Percentiles rank a stretch among this genome's conserved stretches.
These are phyloP conservation scores for Rhynchospora tenuis DNA, from an alignment of 176 grass and related monocot genomes.

Conservation along the genomic window DNA sequence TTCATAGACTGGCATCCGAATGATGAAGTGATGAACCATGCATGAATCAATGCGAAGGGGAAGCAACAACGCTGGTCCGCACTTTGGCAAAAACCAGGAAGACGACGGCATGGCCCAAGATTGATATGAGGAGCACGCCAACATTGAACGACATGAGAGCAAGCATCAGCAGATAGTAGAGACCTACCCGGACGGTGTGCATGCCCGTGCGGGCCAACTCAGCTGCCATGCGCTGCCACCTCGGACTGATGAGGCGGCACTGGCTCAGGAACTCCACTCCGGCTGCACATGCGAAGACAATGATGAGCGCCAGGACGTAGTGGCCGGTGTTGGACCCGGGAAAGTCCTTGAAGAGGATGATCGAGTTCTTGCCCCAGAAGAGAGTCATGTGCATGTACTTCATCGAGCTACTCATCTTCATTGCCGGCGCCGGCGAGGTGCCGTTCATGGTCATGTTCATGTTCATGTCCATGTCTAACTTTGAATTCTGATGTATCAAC, in stretches of 20 bases:
- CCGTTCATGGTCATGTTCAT: not conserved
- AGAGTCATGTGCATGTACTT: constrained; percentile 83
- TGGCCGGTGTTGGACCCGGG: constrained; percentile 60
- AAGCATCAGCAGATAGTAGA: constrained; percentile 74
- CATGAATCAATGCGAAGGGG: not conserved
- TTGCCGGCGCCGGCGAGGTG: not conserved
- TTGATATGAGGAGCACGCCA: constrained; percentile 48
- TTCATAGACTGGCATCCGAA: not conserved
- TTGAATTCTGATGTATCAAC: not conserved
- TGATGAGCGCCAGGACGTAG: constrained; percentile 60
- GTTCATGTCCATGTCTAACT: not conserved
- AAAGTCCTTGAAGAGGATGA: constrained; percentile 72
- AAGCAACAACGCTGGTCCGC: not conserved
- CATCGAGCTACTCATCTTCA: not conserved
- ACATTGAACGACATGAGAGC: constrained; percentile 96
- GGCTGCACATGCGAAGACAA: constrained; percentile 37
- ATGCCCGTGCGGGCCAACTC: constrained; percentile 29
- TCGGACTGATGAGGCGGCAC: constrained; percentile 6
- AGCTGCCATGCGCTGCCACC: not conserved
- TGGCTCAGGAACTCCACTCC: constrained; percentile 46
- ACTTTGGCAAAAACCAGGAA: constrained; percentile 10
- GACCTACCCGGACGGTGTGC: constrained; percentile 47
- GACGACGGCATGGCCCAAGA: constrained; percentile 45
- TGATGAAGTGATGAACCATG: not conserved
- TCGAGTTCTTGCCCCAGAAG: constrained; percentile 75